phyloP scores from a whole-genome alignment of 129 eudicot species.

The Ambrosia trifida region DNA sequence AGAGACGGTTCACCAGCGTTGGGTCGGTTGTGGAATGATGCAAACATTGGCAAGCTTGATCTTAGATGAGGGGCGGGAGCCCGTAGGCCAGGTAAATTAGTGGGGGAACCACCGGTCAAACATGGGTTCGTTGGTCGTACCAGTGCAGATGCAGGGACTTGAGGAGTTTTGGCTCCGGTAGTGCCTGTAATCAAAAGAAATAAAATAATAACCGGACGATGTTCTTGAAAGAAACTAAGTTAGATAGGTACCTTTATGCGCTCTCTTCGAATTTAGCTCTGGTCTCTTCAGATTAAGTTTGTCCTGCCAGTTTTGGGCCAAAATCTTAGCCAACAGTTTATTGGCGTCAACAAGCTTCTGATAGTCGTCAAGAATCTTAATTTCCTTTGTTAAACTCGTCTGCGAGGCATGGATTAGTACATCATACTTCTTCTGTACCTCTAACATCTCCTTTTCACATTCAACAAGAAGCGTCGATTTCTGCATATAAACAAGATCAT shows the following conservation, averaged over 20 bases:
- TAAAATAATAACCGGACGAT: constrained; percentile 2
- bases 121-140: neutral
- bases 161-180: neutral
- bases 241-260: too few species aligned
- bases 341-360: constrained; percentile 35
- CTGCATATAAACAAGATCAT: constrained; percentile 33
- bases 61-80: constrained; percentile 64
- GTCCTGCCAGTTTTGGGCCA: constrained; percentile 14
- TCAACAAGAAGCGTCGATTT: constrained; percentile 41
- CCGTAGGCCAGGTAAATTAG: constrained; percentile 10
- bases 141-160: constrained; percentile 22
- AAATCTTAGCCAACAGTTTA: constrained; percentile 49
- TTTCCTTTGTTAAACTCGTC: constrained; percentile 26
- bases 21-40: constrained; percentile 10
- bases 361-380: constrained; percentile 34
- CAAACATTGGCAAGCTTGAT: constrained; percentile 17
- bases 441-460: constrained; percentile 48
- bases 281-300: constrained; percentile 10
- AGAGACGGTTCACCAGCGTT: constrained; percentile 4
- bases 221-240: constrained; percentile 33
- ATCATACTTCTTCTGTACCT: constrained; percentile 52
- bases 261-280: too few species aligned
- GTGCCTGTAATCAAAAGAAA: constrained; percentile 30
- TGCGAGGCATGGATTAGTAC: constrained; percentile 36
- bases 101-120: neutral